Percentiles rank a stretch among this genome's conserved stretches.
Conservation (phyloP, 2,329 filamentous ascomycete genomes). For the Sporothrix euskadiensis region DNA sequence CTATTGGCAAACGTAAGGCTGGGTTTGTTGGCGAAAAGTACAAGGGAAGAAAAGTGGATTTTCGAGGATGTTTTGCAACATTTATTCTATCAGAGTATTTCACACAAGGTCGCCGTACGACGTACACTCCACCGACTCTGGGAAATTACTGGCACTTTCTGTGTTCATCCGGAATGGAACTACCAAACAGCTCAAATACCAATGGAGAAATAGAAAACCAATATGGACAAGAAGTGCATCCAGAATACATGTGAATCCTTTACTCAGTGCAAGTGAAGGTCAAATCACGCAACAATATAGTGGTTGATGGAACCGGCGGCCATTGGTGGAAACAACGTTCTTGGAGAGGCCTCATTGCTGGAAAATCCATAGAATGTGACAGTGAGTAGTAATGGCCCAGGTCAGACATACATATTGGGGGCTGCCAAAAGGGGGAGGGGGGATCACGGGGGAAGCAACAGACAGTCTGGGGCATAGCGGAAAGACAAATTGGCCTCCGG, state of each 20-base stretch:
- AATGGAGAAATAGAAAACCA: not conserved
- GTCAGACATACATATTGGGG: not conserved
- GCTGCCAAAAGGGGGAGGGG: not conserved
- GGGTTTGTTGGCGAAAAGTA: too few relatives aligned
- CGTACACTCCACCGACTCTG: not conserved
- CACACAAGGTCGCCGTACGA: not conserved
- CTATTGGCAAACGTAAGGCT: too few relatives aligned
- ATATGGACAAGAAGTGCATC: not conserved
- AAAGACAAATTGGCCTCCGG: not conserved
- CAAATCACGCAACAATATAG: not conserved
- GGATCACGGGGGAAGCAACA: not conserved
- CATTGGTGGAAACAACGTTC: not conserved
- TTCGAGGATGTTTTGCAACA: too few relatives aligned
- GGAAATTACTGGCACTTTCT: not conserved
- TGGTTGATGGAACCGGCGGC: not conserved
- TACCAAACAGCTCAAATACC: too few relatives aligned
- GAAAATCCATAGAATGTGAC: not conserved
- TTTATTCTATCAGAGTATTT: not conserved
- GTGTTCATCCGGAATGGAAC: not conserved
- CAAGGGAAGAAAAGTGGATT: too few relatives aligned
- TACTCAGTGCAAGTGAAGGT: not conserved
- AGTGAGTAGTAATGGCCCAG: not conserved
- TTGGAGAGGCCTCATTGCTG: constrained; percentile 1
- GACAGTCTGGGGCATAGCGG: not conserved
- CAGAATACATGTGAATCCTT: not conserved